Conservation (phyloP, 2,329 filamentous ascomycete species). For the Pochonia chlamydosporia region DNA sequence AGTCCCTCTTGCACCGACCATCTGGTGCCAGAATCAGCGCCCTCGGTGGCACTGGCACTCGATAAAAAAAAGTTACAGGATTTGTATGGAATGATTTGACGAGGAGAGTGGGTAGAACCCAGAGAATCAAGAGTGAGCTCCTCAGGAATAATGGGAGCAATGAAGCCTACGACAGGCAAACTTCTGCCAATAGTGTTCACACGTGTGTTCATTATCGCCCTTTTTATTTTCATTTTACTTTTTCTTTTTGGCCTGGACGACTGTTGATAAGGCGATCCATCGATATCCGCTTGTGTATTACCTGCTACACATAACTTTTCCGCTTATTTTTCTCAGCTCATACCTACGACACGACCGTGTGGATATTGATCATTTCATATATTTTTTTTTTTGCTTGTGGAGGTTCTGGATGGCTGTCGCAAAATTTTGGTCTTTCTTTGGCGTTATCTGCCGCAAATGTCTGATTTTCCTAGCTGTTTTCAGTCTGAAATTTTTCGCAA, state of each 20-base stretch:
- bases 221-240: not conserved
- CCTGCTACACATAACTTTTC: not conserved
- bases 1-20: constrained; percentile 53
- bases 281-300: constrained; percentile 3
- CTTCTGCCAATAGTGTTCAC: not conserved
- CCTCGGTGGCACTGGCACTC: constrained; percentile 46
- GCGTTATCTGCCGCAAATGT: not conserved
- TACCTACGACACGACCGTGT: not conserved
- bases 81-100: not conserved
- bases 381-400: not conserved
- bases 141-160: not conserved
- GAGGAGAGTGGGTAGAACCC: not conserved
- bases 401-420: constrained; percentile 1
- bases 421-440: constrained; percentile 2
- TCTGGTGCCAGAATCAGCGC: constrained; percentile 61
- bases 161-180: constrained; percentile 3
- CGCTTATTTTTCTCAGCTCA: not conserved
- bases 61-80: constrained; percentile 23
- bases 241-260: not conserved
- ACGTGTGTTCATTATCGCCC: not conserved
- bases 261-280: not conserved
- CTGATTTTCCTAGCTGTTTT: not conserved
- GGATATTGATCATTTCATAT: not conserved
- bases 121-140: not conserved
- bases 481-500: not conserved